Base-by-base conservation (phyloP, 78 protist genomes). In the Tieghemostelium lacteum region DNA sequence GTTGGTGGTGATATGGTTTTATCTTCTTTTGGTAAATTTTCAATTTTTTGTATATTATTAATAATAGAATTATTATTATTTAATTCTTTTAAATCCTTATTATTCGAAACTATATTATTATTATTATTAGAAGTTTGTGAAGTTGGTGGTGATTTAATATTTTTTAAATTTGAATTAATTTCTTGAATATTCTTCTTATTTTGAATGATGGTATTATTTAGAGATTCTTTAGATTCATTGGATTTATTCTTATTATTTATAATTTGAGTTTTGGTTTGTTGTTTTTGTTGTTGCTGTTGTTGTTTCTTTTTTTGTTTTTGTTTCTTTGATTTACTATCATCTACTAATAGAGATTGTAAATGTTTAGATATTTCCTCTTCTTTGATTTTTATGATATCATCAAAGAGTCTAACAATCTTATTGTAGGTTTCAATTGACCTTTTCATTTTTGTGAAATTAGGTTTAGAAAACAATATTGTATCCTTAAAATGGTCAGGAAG, bases 331-430 rank as follows among this genome's bases (percentile, higher is more conserved):
- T 52, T 73, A 33, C 57, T 73, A n/a, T 73, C 64, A 37, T 31
- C 40, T 39, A 55, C 10, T 55, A 71, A 31, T 33, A 80, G 29
- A 4, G 28, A 26, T 20, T 80, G 10, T 37, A 80, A 29, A 39
- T 80, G 39, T 17, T 80, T 80, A 34, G 26, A n/a, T 45, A 66
- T 80, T 40, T 67, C 67, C 19, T 37, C 17, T 57, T 80, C 88
- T 40, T 57, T 64, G 8, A 22, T 40, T 39, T 50, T 37, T 19
- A 60, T 57, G 28, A 26, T 20, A 26, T 34, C 63, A 12, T 80
- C 33, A 40, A 80, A 80, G 40, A 66, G 22, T 22, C 50, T 36
- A 16, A 65, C 16, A 16, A 66, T 29, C 6, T 58, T 52, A 55
- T 19, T 12, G 57, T n/a, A 80, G 4, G 75, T 31, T 22, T 55